Conservation (phyloP, 768 basidiomycete species). For the Atractiella rhizophila region DNA sequence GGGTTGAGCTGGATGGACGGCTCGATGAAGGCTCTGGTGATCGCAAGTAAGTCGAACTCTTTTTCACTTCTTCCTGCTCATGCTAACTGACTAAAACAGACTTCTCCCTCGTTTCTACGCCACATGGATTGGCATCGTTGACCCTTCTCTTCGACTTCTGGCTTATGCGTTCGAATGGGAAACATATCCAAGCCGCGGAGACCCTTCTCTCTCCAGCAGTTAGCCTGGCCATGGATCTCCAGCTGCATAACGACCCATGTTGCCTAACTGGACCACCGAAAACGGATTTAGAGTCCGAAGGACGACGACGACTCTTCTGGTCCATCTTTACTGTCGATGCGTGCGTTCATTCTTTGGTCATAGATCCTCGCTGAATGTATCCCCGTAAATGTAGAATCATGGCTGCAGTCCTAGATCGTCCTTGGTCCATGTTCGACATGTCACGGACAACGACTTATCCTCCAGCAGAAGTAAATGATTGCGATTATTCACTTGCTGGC, state of each 20-base stretch:
- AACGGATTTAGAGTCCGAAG: background rate
- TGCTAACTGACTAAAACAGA: background rate
- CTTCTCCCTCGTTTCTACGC: conserved; percentile 1
- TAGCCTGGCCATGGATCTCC: background rate
- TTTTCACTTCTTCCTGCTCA: background rate
- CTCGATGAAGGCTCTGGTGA: background rate
- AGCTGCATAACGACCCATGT: conserved; percentile 7
- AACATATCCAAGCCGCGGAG: background rate
- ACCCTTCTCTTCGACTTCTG: background rate
- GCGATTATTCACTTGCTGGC: too few relatives aligned
- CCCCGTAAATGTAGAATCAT: too few relatives aligned
- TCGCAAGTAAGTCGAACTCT: background rate
- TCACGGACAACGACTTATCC: too few relatives aligned
- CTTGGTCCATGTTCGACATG: too few relatives aligned
- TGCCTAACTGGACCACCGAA: conserved; percentile 6
- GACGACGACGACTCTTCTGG: conserved; percentile 6
- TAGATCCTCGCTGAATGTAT: too few relatives aligned
- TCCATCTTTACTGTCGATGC: conserved; percentile 1
- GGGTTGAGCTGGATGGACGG: conserved; percentile 7
- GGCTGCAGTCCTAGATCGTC: too few relatives aligned
- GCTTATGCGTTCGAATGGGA: conserved; percentile 1
- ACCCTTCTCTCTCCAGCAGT: background rate
- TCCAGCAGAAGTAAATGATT: too few relatives aligned
- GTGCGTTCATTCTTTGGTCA: background rate
- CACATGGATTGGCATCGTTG: background rate